Evolutionary conservation across 2,329 filamentous ascomycete species (phyloP).

Genomic region (Colletotrichum phormii): DNA sequence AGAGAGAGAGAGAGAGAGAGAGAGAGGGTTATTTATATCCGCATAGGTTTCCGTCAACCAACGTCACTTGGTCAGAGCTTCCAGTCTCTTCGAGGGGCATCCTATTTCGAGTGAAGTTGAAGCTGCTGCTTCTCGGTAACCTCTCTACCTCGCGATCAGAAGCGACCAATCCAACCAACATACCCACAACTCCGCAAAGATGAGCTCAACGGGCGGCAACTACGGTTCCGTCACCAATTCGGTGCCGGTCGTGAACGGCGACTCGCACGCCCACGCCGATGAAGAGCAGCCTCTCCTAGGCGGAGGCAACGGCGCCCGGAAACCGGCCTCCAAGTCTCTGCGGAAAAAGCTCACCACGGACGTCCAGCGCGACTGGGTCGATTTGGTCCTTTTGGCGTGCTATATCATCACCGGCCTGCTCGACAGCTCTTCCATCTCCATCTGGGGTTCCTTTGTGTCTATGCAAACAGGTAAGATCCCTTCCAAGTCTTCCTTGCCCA

Average conservation of each 20-base stretch:
- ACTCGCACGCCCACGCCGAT: constrained; percentile 29
- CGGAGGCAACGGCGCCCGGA: constrained; percentile 26
- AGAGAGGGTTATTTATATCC: constrained; percentile 10
- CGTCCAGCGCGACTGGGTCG: constrained; percentile 71
- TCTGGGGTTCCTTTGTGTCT: constrained; percentile 84
- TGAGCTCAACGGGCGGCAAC: constrained; percentile 4
- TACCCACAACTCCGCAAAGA: neutral
- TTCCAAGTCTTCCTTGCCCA: too few species aligned
- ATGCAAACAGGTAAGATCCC: constrained; percentile 80
- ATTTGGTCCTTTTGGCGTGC: constrained; percentile 76
- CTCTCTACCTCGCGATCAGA: neutral
- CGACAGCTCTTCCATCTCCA: constrained; percentile 80
- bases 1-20: neutral
- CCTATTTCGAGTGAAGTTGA: neutral
- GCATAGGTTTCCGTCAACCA: neutral
- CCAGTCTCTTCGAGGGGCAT: neutral
- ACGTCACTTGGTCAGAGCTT: constrained; percentile 18
- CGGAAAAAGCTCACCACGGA: constrained; percentile 54
- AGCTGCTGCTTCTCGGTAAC: neutral
- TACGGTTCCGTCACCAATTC: constrained; percentile 29
- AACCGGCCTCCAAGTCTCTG: constrained; percentile 38
- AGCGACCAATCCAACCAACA: neutral
- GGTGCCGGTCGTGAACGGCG: constrained; percentile 23
- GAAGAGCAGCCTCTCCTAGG: constrained; percentile 51
- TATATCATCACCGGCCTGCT: constrained; percentile 83